Percentiles rank a stretch among this genome's conserved stretches.
phyloP scores from a whole-genome alignment of 805 yeast species.

The Schwanniomyces yamadae region DNA sequence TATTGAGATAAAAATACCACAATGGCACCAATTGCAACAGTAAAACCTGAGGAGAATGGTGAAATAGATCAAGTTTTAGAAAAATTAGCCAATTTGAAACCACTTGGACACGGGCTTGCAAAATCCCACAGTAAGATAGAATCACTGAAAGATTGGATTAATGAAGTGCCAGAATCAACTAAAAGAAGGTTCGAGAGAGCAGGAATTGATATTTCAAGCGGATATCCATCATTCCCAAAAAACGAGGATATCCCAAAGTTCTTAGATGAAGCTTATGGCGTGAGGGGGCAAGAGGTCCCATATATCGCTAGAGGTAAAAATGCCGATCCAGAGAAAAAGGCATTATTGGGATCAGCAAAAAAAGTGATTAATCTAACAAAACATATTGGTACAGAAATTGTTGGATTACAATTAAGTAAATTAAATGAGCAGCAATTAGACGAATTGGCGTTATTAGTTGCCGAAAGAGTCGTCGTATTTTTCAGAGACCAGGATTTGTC shows the following conservation, averaged over 20 bases:
- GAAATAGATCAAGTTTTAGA: conserved; percentile 15
- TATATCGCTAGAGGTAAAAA: conserved; percentile 26
- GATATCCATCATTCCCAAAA: conserved; percentile 26
- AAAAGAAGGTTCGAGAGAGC: conserved; percentile 22
- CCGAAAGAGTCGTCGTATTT: conserved; percentile 31
- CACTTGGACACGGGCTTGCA: conserved; percentile 8
- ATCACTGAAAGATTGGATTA: too few species aligned
- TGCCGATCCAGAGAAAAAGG: conserved; percentile 34
- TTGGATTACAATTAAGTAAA: conserved; percentile 28
- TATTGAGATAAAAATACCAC: too few species aligned
- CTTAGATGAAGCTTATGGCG: conserved; percentile 26
- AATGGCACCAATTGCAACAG: conserved; percentile 2
- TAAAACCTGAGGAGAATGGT: conserved; percentile 1
- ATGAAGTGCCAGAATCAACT: conserved; percentile 23
- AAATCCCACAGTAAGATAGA: too few species aligned
- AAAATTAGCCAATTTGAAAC: conserved; percentile 14
- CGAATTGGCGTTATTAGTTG: conserved; percentile 28
- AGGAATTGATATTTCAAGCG: conserved; percentile 24
- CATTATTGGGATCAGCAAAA: conserved; percentile 27
- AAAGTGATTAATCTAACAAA: conserved; percentile 26
- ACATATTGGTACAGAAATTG: conserved; percentile 29
- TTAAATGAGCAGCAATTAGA: conserved; percentile 27
- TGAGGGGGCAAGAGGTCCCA: conserved; percentile 22
- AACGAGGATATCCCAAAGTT: conserved; percentile 24
- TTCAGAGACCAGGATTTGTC: conserved; percentile 32